Percentiles rank a stretch among this genome's conserved stretches.
Evolutionary conservation across 2,329 filamentous ascomycete genomes (phyloP).

Genomic region (Pseudogymnoascus sp.): DNA sequence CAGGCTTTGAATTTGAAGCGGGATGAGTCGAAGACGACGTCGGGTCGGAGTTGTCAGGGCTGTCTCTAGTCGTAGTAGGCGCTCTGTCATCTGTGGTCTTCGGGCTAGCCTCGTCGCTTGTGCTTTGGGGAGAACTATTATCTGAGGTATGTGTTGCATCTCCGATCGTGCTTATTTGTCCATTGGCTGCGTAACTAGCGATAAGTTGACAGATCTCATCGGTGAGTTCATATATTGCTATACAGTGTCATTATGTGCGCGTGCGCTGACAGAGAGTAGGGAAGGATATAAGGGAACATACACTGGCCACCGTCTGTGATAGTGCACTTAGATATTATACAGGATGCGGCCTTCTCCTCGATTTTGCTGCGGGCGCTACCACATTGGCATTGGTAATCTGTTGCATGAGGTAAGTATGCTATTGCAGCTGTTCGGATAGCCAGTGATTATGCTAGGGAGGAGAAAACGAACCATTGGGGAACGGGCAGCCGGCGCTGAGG

Average conservation of each 20-base stretch:
- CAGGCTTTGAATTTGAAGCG: not conserved
- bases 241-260: not conserved
- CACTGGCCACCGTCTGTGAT: not conserved
- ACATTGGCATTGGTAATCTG: not conserved
- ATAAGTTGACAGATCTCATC: not conserved
- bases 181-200: not conserved
- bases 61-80: not conserved
- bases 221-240: not conserved
- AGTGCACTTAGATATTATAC: not conserved
- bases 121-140: not conserved
- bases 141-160: too few species aligned
- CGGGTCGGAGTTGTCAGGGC: not conserved
- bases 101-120: not conserved
- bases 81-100: not conserved
- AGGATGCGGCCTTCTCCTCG: not conserved
- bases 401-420: not conserved
- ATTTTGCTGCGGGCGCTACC: not conserved
- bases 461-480: not conserved
- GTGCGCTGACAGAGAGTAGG: not conserved
- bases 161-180: too few species aligned
- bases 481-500: not conserved
- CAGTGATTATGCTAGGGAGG: not conserved
- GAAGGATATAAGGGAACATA: not conserved
- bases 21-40: not conserved
- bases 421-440: not conserved